Evolutionary conservation across 1,284 basidiomycete species (phyloP).

Genomic region (Gymnopus androsaceus): DNA sequence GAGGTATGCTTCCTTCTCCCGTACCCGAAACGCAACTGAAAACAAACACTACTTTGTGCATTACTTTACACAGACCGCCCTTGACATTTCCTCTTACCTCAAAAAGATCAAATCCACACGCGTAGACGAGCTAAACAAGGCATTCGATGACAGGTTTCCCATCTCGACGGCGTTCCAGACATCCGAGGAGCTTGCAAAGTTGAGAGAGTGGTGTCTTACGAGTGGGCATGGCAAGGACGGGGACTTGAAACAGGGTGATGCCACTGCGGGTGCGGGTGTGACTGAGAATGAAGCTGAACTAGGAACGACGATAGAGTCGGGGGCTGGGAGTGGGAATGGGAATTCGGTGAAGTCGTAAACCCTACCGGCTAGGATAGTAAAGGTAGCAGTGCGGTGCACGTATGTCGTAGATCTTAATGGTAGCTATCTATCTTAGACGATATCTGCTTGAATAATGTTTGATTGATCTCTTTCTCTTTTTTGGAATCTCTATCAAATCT

Average conservation of each 20-base stretch:
- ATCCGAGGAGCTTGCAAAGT: slow-evolving; percentile 37
- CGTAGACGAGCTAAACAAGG: slow-evolving; percentile 43
- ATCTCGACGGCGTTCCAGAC: slow-evolving; percentile 68
- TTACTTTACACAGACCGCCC: slow-evolving; percentile 42
- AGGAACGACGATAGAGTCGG: neutral
- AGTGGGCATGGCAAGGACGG: neutral
- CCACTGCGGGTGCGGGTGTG: neutral
- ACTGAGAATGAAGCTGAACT: slow-evolving; percentile 6
- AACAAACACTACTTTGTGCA: too few species aligned
- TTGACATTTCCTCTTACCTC: slow-evolving; percentile 50
- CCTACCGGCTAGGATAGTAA: too few species aligned
- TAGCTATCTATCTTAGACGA: too few species aligned
- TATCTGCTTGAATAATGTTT: too few species aligned
- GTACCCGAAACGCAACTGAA: slow-evolving; percentile 1
- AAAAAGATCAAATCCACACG: slow-evolving; percentile 46
- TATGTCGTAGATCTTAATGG: too few species aligned
- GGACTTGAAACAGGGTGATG: too few species aligned
- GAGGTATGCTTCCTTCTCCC: slow-evolving; percentile 42
- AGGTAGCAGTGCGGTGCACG: too few species aligned
- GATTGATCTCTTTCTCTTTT: too few species aligned
- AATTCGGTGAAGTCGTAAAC: too few species aligned
- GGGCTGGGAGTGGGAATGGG: too few species aligned
- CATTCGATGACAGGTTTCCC: slow-evolving; percentile 54
- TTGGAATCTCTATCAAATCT: too few species aligned
- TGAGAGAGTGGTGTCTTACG: neutral